A percentile compares a stretch with the other conserved stretches of the same genome.
These are phyloP conservation scores for Camelina neglecta DNA, from an alignment of 345 rosid species.

Conservation along the genomic window DNA sequence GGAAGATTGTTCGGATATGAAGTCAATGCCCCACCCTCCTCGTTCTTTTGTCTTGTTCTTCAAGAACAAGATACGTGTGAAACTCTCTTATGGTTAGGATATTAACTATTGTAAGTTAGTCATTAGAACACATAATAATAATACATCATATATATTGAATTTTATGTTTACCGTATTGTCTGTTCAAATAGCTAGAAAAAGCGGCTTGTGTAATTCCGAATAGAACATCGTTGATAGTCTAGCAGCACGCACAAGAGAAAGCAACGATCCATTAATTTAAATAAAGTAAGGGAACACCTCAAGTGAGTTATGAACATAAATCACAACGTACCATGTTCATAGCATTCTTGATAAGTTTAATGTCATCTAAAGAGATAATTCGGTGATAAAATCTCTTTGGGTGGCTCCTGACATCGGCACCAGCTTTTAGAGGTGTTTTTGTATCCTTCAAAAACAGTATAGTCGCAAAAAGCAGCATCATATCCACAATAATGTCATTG, in stretches of 20 bases:
- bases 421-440: constrained; percentile 56
- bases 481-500: constrained; percentile 49
- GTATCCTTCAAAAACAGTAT: constrained; percentile 55
- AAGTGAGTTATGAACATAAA: neutral
- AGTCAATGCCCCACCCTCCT: constrained; percentile 7
- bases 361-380: constrained; percentile 57
- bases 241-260: neutral
- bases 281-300: neutral
- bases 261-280: constrained; percentile 16
- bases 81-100: neutral
- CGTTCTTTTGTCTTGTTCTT: constrained; percentile 24
- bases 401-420: constrained; percentile 3
- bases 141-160: neutral
- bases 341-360: constrained; percentile 47
- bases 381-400: constrained; percentile 54
- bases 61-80: constrained; percentile 3
- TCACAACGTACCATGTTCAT: constrained; percentile 36
- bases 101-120: neutral
- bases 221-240: constrained; percentile 79
- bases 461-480: constrained; percentile 48
- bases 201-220: constrained; percentile 70
- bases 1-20: constrained; percentile 39
- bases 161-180: constrained; percentile 6
- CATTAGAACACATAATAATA: no score
- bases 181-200: constrained; percentile 57